A percentile compares a stretch with the other conserved stretches of the same genome.
phyloP scores from a whole-genome alignment of 2,329 filamentous ascomycete species.

The Grosmannia huntii region DNA sequence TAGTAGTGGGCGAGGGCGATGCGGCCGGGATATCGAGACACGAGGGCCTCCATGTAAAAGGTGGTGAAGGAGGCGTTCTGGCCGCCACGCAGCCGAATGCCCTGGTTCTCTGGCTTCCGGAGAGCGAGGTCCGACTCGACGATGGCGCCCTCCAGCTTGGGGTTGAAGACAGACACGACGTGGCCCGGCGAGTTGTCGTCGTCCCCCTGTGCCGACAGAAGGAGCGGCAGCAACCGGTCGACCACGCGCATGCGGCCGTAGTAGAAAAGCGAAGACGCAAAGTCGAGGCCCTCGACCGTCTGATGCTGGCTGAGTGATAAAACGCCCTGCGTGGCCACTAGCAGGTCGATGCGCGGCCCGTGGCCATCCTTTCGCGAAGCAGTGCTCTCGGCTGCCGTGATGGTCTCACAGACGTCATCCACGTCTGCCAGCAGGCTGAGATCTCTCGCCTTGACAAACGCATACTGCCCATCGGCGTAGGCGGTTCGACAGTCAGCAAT shows the following conservation, averaged over 20 bases:
- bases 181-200: neutral
- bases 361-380: conserved; percentile 2
- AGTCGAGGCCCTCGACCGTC: conserved; percentile 20
- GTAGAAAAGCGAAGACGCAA: conserved; percentile 17
- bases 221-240: conserved; percentile 20
- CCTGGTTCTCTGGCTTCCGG: neutral
- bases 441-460: conserved; percentile 19
- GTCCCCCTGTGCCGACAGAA: conserved; percentile 3
- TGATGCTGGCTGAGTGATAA: conserved; percentile 10
- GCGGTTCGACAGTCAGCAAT: conserved; percentile 16
- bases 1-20: conserved; percentile 8
- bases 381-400: conserved; percentile 16
- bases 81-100: neutral
- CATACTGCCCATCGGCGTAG: conserved; percentile 19
- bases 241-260: conserved; percentile 19
- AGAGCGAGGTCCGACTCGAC: conserved; percentile 3
- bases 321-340: conserved; percentile 19
- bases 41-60: conserved; percentile 4
- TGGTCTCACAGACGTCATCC: conserved; percentile 18
- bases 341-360: conserved; percentile 18
- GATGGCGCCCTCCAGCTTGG: conserved; percentile 3
- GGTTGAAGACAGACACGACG: conserved; percentile 19
- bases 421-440: conserved; percentile 21
- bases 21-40: neutral
- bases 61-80: neutral